Conservation (phyloP, 2,329 filamentous ascomycete genomes). For the Dactylellina drechsleri region DNA sequence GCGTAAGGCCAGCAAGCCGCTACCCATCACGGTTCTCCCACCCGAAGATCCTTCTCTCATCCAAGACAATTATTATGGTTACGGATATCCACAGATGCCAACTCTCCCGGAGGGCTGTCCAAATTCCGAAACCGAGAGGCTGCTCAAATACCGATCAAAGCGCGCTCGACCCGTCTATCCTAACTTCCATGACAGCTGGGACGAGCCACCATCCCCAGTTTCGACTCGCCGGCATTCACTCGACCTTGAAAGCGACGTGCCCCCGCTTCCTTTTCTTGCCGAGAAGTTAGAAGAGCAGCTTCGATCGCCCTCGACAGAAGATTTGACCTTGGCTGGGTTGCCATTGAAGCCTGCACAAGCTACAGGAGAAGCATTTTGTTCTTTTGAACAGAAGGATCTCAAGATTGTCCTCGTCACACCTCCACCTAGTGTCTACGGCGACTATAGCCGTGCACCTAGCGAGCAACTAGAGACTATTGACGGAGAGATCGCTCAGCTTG, state of each 20-base stretch:
- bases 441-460: conserved; percentile 31
- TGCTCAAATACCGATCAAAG: conserved; percentile 49
- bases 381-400: conserved; percentile 48
- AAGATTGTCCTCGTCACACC: conserved; percentile 51
- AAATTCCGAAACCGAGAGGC: conserved; percentile 25
- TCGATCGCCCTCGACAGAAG: conserved; percentile 45
- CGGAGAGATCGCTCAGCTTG: conserved; percentile 43
- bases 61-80: conserved; percentile 27
- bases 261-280: conserved; percentile 36
- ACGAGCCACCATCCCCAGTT: conserved; percentile 33
- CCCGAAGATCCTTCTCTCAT: conserved; percentile 28
- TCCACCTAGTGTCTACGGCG: conserved; percentile 40
- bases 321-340: conserved; percentile 33
- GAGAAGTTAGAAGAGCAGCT: conserved; percentile 47
- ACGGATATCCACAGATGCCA: conserved; percentile 32
- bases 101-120: conserved; percentile 23
- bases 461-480: conserved; percentile 39
- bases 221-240: conserved; percentile 47
- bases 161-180: conserved; percentile 36
- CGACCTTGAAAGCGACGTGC: conserved; percentile 41
- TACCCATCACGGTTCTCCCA: conserved; percentile 47
- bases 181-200: conserved; percentile 26
- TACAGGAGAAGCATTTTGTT: conserved; percentile 47
- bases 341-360: conserved; percentile 32
- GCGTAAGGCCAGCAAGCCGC: conserved; percentile 51